Percentiles rank a stretch among this genome's conserved stretches.
These are phyloP conservation scores for Cryoendolithus antarcticus DNA, from an alignment of 2,329 filamentous ascomycete genomes.

Conservation along the genomic window DNA sequence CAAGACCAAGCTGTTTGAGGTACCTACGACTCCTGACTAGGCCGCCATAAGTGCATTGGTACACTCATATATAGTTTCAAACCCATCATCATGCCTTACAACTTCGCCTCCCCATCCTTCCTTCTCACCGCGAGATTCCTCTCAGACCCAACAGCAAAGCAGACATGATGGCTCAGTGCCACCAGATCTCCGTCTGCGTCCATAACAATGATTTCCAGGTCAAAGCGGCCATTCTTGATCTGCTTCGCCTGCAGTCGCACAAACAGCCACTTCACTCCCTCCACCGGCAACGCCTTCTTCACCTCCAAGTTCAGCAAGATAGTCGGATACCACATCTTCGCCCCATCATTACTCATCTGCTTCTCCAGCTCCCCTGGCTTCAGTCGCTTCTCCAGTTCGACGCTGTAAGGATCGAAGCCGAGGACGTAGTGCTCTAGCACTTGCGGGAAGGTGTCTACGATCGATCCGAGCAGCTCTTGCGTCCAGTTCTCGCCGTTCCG, in stretches of 20 bases:
- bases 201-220: slow-evolving; percentile 57
- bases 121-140: slow-evolving; percentile 46
- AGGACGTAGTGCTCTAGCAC: slow-evolving; percentile 41
- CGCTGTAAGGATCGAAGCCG: slow-evolving; percentile 23
- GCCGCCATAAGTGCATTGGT: too few relatives aligned
- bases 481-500: slow-evolving; percentile 51
- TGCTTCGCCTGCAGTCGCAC: slow-evolving; percentile 52
- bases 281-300: slow-evolving; percentile 56
- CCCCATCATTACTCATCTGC: slow-evolving; percentile 15
- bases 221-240: slow-evolving; percentile 59
- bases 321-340: slow-evolving; percentile 62
- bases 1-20: too few relatives aligned
- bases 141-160: slow-evolving; percentile 48
- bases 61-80: too few relatives aligned
- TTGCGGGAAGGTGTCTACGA: slow-evolving; percentile 58
- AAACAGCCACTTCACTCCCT: slow-evolving; percentile 62
- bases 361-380: slow-evolving; percentile 15
- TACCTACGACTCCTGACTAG: too few relatives aligned
- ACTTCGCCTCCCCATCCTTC: slow-evolving; percentile 17
- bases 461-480: slow-evolving; percentile 49
- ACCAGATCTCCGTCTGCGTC: slow-evolving; percentile 54
- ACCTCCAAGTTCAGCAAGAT: slow-evolving; percentile 63
- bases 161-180: slow-evolving; percentile 56
- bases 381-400: slow-evolving; percentile 10
- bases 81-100: slow-evolving; percentile 6